Conservation (phyloP, 75 land plant genomes). For the Larix kaempferi region DNA sequence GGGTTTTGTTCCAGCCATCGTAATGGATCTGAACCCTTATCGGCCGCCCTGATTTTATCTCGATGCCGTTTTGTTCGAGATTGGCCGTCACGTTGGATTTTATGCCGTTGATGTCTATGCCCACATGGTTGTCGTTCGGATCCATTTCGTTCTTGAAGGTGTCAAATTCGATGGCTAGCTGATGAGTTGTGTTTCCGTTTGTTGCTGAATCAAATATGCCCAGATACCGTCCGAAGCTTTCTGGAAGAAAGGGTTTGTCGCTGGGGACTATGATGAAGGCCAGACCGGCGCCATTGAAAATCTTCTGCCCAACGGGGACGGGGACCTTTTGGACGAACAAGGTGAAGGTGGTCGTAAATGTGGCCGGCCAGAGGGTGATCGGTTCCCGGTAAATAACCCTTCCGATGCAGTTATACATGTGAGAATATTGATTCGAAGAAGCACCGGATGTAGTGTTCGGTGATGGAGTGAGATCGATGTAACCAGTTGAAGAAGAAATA, state of each 20-base stretch:
- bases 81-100: background rate
- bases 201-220: background rate
- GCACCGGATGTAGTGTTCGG: background rate
- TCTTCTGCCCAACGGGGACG: background rate
- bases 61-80: background rate
- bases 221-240: background rate
- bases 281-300: background rate
- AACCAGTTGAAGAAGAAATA: too few relatives aligned
- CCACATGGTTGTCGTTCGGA: constrained; percentile 24
- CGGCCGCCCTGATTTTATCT: background rate
- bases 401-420: background rate
- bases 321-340: background rate
- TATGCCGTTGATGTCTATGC: constrained; percentile 16
- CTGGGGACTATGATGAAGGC: background rate
- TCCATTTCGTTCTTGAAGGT: background rate
- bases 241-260: background rate
- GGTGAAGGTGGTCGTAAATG: background rate
- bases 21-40: background rate
- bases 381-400: constrained; percentile 1
- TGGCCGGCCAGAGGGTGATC: constrained; percentile 2
- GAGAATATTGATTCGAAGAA: too few relatives aligned
- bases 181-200: background rate
- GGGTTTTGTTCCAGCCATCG: background rate
- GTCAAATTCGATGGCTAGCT: background rate
- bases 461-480: too few relatives aligned